A percentile compares a stretch with the other conserved stretches of the same genome.
phyloP scores from a whole-genome alignment of 2,329 filamentous ascomycete species.

The Alternaria triticimaculans region DNA sequence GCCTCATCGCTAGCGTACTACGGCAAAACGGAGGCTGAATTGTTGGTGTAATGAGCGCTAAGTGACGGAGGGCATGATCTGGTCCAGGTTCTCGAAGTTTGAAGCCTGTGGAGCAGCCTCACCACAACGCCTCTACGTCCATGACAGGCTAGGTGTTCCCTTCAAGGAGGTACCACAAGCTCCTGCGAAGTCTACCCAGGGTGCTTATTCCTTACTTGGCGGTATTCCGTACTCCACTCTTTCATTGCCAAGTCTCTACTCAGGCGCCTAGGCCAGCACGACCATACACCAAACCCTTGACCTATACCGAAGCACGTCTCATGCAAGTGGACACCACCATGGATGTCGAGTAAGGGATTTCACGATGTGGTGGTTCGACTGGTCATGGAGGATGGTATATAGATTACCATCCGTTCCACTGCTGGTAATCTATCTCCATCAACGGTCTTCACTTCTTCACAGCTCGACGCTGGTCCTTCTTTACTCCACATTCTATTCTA shows the following conservation, averaged over 20 bases:
- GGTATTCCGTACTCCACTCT: not conserved
- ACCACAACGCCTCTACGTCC: slow-evolving; percentile 12
- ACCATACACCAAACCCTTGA: slow-evolving; percentile 12
- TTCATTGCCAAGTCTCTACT: slow-evolving; percentile 13
- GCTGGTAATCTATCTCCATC: slow-evolving; percentile 5
- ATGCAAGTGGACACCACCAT: slow-evolving; percentile 29
- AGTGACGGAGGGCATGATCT: slow-evolving; percentile 3
- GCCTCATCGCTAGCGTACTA: slow-evolving; percentile 20
- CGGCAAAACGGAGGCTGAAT: not conserved
- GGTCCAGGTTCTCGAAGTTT: slow-evolving; percentile 19
- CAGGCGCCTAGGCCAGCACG: slow-evolving; percentile 17
- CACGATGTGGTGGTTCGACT: not conserved
- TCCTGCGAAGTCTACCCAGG: slow-evolving; percentile 4
- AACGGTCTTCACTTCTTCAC: slow-evolving; percentile 9
- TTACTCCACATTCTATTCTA: slow-evolving; percentile 28
- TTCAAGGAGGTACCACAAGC: slow-evolving; percentile 1
- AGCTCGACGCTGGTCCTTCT: slow-evolving; percentile 20
- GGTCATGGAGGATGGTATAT: slow-evolving; percentile 20
- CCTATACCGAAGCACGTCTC: slow-evolving; percentile 27
- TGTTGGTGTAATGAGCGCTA: slow-evolving; percentile 5
- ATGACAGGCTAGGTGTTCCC: slow-evolving; percentile 18
- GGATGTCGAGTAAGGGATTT: slow-evolving; percentile 12
- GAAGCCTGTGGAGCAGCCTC: slow-evolving; percentile 28
- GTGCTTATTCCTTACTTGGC: slow-evolving; percentile 14
- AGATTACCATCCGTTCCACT: slow-evolving; percentile 4